These are phyloP conservation scores for Rhododendron williamsianum DNA, from an alignment of 148 eudicot genomes.

Conservation along the genomic window DNA sequence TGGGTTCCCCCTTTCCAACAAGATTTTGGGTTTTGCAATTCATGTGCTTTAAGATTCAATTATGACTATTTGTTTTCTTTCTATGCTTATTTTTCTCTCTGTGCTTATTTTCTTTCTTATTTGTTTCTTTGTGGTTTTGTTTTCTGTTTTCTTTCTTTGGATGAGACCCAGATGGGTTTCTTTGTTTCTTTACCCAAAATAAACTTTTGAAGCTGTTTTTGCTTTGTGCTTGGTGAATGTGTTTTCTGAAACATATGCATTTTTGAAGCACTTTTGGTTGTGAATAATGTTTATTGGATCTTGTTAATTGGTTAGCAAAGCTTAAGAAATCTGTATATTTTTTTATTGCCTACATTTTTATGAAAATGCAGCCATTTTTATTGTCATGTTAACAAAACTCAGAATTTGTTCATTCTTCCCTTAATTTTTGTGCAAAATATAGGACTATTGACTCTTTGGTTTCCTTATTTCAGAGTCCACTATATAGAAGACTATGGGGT, in stretches of 20 bases:
- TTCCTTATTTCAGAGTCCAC: slow-evolving; percentile 23
- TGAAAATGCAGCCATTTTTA: background rate
- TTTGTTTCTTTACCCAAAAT: background rate
- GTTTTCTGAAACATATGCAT: background rate
- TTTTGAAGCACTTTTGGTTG: background rate
- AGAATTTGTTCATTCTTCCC: background rate
- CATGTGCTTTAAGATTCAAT: background rate
- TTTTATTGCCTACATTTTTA: background rate
- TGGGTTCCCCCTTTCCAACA: background rate
- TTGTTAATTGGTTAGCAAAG: background rate
- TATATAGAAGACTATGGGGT: slow-evolving; percentile 51
- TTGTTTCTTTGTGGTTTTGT: background rate
- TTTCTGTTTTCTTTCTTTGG: background rate
- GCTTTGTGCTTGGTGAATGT: slow-evolving; percentile 2
- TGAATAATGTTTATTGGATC: background rate
- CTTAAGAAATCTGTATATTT: background rate
- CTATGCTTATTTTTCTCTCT: no score
- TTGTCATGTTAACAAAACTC: background rate
- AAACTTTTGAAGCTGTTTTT: background rate
- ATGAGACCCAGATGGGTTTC: background rate
- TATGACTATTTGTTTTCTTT: background rate
- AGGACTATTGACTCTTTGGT: background rate
- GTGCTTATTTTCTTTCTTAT: background rate
- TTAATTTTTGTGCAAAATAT: background rate
- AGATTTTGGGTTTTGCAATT: background rate